Evolutionary conservation across 768 basidiomycete species (phyloP).

Genomic region (Amanita molliuscula): DNA sequence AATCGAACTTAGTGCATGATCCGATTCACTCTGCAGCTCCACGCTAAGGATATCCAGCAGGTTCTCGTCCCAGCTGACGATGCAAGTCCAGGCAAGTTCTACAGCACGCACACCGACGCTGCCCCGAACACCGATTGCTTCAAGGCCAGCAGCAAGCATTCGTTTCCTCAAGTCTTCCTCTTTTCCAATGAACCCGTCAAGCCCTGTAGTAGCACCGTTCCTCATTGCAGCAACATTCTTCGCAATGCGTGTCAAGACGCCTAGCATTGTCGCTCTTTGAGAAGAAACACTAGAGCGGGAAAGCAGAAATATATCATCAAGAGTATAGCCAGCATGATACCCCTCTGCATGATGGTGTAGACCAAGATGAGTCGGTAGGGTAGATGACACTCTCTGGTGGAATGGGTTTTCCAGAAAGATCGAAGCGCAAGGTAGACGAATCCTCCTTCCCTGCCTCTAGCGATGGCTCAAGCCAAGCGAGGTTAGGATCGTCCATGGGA

Average conservation of each 20-base stretch:
- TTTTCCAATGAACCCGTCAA: conserved; percentile 26
- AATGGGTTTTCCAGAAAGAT: conserved; percentile 67
- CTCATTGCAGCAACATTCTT: conserved; percentile 21
- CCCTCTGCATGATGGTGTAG: conserved; percentile 87
- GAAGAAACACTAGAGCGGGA: conserved; percentile 74
- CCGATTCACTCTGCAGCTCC: conserved; percentile 29
- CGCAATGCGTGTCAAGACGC: conserved; percentile 53
- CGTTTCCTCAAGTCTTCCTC: conserved; percentile 46
- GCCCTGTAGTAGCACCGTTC: conserved; percentile 23
- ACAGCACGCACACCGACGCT: conserved; percentile 58
- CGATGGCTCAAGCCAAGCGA: conserved; percentile 64
- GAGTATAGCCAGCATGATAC: conserved; percentile 74
- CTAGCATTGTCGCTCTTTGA: conserved; percentile 77
- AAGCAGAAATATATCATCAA: conserved; percentile 76
- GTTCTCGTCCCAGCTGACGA: conserved; percentile 54
- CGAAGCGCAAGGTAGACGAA: conserved; percentile 53
- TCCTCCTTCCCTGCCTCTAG: conserved; percentile 17
- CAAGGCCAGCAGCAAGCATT: conserved; percentile 56
- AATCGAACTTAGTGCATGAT: conserved; percentile 22
- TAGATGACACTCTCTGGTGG: conserved; percentile 37
- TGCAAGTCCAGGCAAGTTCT: conserved; percentile 64
- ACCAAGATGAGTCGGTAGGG: conserved; percentile 75
- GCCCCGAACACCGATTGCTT: conserved; percentile 56
- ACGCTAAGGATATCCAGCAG: conserved; percentile 28
- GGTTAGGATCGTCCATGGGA: conserved; percentile 55